phyloP scores from a whole-genome alignment of 108 stramenopile species.

The Poteriospumella lacustris region DNA sequence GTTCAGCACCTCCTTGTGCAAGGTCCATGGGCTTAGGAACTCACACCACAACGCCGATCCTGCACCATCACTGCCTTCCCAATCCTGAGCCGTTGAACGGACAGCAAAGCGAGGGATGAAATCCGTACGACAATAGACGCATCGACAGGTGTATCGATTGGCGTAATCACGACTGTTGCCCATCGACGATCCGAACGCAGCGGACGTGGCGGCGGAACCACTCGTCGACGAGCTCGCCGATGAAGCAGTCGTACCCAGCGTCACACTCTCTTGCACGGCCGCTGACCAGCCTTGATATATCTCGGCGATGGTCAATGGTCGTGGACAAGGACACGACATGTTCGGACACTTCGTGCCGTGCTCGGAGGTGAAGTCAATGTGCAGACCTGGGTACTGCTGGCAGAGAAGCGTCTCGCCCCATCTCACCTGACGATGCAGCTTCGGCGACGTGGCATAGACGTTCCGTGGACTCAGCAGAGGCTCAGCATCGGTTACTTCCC shows the following conservation, averaged over 20 bases:
- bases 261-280: too few species aligned
- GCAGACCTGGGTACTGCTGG: background rate
- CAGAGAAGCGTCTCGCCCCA: background rate
- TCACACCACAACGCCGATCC: constrained; percentile 51
- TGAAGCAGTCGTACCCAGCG: too few species aligned
- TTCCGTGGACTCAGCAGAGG: too few species aligned
- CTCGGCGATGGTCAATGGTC: constrained; percentile 5
- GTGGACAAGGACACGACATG: background rate
- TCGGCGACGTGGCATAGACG: background rate
- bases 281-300: background rate
- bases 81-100: constrained; percentile 31
- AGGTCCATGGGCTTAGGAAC: constrained; percentile 52
- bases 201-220: too few species aligned
- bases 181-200: too few species aligned
- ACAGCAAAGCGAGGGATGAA: constrained; percentile 19
- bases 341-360: constrained; percentile 17
- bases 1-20: constrained; percentile 51
- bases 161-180: background rate
- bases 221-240: too few species aligned
- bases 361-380: background rate
- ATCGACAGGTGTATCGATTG: constrained; percentile 1
- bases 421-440: background rate
- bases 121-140: background rate
- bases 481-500: too few species aligned
- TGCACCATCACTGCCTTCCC: constrained; percentile 43